Evolutionary conservation across 306 rosid genomes (phyloP), one percentile per base, ranked within the genome.

Genomic region (Lagenaria siceraria): DNA sequence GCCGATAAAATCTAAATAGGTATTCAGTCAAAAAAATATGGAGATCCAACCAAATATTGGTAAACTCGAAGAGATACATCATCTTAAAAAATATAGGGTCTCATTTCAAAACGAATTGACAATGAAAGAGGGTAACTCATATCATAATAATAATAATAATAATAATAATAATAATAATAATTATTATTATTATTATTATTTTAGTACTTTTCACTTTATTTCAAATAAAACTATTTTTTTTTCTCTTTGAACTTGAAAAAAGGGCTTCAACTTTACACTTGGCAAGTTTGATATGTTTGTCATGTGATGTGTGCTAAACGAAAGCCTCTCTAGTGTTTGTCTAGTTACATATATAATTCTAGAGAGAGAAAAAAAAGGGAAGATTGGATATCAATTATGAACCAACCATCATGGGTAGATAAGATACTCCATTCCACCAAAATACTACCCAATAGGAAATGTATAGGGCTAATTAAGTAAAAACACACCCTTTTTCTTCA

Each of bases 391-490:
- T 69, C 36, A 69, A 69, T 12, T 69, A 14, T 69, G 75, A 25
- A 43, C 75, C 75, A 69, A 69, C 54, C 75, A 69, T 42, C 21
- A 42, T 69, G 75, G 15, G n/a, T n/a, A 66, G 75, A 69, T 69
- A 69, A 40, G 75, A 43, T 69, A 33, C 42, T 63, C 58, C 58
- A 53, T 18, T n/a, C 46, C 46, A 63, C 52, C 52, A 46, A 46
- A 13, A 46, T 46, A 13, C 52, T 46, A 46, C 22, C 64, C 10
- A 59, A 59, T 22, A 8, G 13, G 4, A 31, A 18, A 19, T 19
- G 4, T 19, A 2, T 18, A 17, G 22, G 56, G 56, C 10, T 52
- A 1, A 18, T 17, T 52, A 22, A 19, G 59, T 53, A 19, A 5
- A 1, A 52, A 42, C 48, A 18, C 24, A 6, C 11, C 1, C 5